Conservation (phyloP, 306 rosid genomes). For the Styphnolobium japonicum region DNA sequence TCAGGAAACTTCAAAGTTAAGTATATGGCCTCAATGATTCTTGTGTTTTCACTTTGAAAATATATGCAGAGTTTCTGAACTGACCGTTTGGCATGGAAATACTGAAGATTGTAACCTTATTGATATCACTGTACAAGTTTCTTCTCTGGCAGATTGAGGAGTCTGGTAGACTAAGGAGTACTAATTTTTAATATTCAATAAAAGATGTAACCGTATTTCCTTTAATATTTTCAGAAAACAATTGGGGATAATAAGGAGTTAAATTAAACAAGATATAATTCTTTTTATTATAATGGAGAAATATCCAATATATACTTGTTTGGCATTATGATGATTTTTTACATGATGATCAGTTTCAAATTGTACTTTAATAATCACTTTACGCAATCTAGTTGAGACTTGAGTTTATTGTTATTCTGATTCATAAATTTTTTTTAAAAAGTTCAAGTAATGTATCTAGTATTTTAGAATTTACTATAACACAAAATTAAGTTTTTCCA, state of each 20-base stretch:
- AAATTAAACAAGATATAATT: too few relatives aligned
- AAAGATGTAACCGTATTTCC: not conserved
- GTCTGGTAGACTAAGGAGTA: not conserved
- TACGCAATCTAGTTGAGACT: not conserved
- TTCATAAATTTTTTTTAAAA: not conserved
- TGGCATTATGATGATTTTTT: not conserved
- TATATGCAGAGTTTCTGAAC: not conserved
- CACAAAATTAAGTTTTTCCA: not conserved
- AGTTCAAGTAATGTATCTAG: not conserved
- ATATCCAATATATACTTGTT: not conserved
- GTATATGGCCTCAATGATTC: too few relatives aligned
- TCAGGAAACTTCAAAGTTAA: not conserved
- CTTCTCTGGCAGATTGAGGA: not conserved
- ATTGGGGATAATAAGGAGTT: not conserved
- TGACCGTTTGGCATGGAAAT: not conserved
- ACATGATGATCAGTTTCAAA: not conserved
- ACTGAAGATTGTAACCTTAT: not conserved
- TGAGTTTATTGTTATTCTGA: not conserved
- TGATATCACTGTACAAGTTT: constrained; percentile 2
- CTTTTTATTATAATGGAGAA: not conserved
- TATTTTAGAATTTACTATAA: not conserved
- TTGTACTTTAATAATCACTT: not conserved
- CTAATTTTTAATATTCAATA: not conserved
- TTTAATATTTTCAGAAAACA: not conserved
- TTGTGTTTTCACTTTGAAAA: not conserved